Percentiles rank a stretch among this genome's conserved stretches.
These are phyloP conservation scores for Rhizopogon salebrosus DNA, from an alignment of 768 basidiomycete genomes.

Conservation along the genomic window DNA sequence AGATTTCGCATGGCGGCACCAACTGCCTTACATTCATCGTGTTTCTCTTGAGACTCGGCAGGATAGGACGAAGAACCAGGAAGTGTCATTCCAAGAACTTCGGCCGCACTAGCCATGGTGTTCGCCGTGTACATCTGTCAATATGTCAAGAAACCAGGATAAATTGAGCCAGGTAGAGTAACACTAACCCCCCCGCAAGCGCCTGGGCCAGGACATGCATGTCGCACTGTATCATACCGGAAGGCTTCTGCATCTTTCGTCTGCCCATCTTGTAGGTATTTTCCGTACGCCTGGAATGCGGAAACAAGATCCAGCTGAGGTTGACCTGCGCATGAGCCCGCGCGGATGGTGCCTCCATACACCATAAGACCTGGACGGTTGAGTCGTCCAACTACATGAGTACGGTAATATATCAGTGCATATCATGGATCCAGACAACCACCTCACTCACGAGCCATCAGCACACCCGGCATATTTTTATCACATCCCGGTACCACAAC, in stretches of 20 bases:
- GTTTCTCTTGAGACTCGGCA: conserved; percentile 87
- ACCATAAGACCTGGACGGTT: conserved; percentile 98
- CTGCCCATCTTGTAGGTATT: conserved; percentile 86
- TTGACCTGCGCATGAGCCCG: conserved; percentile 85
- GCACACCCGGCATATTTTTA: conserved; percentile 99
- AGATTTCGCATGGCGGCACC: conserved; percentile 85
- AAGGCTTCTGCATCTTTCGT: conserved; percentile 77
- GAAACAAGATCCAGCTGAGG: conserved; percentile 93
- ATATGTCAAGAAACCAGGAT: neutral
- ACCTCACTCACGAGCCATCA: conserved; percentile 81
- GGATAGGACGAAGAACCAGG: conserved; percentile 98
- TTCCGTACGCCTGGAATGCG: conserved; percentile 96
- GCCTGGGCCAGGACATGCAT: conserved; percentile 96
- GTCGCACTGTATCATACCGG: conserved; percentile 82
- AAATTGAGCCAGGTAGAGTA: neutral
- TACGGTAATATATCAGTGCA: conserved; percentile 1
- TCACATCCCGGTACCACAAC: conserved; percentile 97
- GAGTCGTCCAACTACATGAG: conserved; percentile 72
- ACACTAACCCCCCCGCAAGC: conserved; percentile 91
- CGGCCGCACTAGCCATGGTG: conserved; percentile 95
- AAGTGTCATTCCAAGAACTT: conserved; percentile 93
- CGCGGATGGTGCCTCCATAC: conserved; percentile 92
- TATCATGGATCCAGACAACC: neutral
- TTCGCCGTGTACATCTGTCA: conserved; percentile 95
- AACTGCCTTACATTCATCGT: conserved; percentile 72